phyloP scores from a whole-genome alignment of 805 yeast species.

The Naumovozyma castellii region DNA sequence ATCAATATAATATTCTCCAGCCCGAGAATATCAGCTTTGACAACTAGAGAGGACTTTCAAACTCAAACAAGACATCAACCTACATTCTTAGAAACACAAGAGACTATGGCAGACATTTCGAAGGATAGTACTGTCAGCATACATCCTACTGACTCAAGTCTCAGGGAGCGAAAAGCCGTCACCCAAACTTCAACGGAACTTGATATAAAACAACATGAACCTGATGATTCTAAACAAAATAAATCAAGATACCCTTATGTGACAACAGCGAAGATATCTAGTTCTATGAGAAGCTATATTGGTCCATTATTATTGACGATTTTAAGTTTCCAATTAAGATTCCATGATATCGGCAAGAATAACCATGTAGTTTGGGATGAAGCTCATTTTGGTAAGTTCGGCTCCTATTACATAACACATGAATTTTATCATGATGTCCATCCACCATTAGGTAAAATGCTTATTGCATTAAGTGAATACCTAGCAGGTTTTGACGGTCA shows the following conservation, averaged over 20 bases:
- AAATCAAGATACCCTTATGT: neutral
- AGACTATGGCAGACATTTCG: too few species aligned
- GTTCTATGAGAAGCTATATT: neutral
- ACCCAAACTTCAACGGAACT: too few species aligned
- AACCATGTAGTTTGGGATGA: constrained; percentile 91
- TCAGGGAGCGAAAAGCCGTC: too few species aligned
- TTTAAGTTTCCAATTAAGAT: constrained; percentile 62
- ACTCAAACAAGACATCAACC: too few species aligned
- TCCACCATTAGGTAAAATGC: constrained; percentile 93
- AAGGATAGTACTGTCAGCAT: too few species aligned
- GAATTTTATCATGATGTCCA: constrained; percentile 94
- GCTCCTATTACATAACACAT: constrained; percentile 78
- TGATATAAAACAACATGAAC: too few species aligned
- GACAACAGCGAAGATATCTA: neutral
- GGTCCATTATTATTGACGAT: constrained; percentile 52
- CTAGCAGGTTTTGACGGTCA: constrained; percentile 81
- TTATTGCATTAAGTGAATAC: constrained; percentile 80
- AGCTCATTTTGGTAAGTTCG: constrained; percentile 96
- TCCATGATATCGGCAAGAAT: constrained; percentile 64
- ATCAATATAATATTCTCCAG: too few species aligned
- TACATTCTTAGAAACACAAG: too few species aligned
- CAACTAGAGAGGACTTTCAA: too few species aligned
- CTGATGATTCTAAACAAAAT: too few species aligned
- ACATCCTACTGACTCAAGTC: too few species aligned
- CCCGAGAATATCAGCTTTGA: too few species aligned